Evolutionary conservation across 768 basidiomycete genomes (phyloP).

Genomic region (Lactarius deliciosus): DNA sequence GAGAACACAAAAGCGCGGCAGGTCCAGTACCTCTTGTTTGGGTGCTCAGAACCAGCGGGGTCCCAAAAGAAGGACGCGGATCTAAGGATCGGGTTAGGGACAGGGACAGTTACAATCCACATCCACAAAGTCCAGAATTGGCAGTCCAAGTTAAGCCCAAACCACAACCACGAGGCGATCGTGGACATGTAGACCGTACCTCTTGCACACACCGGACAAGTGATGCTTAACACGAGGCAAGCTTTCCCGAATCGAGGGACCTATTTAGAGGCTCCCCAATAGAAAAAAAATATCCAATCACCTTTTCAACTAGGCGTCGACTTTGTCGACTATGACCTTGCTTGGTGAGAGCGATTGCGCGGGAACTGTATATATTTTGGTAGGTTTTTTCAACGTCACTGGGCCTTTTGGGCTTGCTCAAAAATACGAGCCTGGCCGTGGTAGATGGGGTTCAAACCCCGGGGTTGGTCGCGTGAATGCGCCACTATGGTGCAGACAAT

Average conservation of each 20-base stretch:
- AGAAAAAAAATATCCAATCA: background rate
- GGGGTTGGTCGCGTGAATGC: no score
- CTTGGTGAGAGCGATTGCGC: no score
- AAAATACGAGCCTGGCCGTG: no score
- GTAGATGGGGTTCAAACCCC: no score
- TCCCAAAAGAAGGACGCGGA: slow-evolving; percentile 2
- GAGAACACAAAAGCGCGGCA: slow-evolving; percentile 7
- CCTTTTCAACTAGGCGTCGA: background rate
- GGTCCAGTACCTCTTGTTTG: background rate
- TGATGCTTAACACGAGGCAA: background rate
- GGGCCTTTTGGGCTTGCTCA: no score
- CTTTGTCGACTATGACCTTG: no score
- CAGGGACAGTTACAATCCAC: background rate
- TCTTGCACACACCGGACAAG: background rate
- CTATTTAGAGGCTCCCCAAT: background rate
- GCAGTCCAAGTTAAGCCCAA: background rate
- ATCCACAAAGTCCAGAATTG: slow-evolving; percentile 14
- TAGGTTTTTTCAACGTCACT: no score
- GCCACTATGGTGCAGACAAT: no score
- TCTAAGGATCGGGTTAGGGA: background rate
- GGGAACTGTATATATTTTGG: no score
- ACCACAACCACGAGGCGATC: background rate
- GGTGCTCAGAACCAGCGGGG: slow-evolving; percentile 12
- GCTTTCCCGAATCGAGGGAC: background rate
- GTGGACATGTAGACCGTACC: background rate